These are phyloP conservation scores for Leccinum barrowsii DNA, from an alignment of 768 basidiomycete species.

Conservation along the genomic window DNA sequence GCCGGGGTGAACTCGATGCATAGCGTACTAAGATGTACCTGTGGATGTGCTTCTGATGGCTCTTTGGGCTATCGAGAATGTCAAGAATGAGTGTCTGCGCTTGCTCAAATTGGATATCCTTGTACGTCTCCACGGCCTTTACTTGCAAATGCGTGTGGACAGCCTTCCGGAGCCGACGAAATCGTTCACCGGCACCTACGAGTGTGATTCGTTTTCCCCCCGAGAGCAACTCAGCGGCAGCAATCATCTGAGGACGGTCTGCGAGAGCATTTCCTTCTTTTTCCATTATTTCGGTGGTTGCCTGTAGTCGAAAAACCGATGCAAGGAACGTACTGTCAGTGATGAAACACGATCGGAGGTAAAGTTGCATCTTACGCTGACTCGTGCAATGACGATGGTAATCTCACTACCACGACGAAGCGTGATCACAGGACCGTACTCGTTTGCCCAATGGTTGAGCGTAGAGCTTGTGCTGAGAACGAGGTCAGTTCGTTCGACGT, in stretches of 20 bases:
- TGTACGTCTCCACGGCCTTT: slow-evolving; percentile 43
- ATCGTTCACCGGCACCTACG: slow-evolving; percentile 46
- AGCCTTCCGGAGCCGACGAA: slow-evolving; percentile 54
- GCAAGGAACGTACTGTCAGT: too few relatives aligned
- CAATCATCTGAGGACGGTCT: slow-evolving; percentile 50
- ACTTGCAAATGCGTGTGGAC: slow-evolving; percentile 53
- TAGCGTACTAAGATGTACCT: slow-evolving; percentile 38
- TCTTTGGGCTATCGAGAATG: slow-evolving; percentile 29
- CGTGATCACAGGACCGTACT: slow-evolving; percentile 58
- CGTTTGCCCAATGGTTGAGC: slow-evolving; percentile 50
- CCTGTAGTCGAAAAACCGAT: slow-evolving; percentile 26
- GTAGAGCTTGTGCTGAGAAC: slow-evolving; percentile 17
- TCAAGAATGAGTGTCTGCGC: slow-evolving; percentile 22
- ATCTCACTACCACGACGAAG: slow-evolving; percentile 43
- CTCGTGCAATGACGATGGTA: slow-evolving; percentile 16
- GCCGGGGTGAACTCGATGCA: neutral
- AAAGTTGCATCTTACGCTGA: slow-evolving; percentile 11
- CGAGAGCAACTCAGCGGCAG: slow-evolving; percentile 51
- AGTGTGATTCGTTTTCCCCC: slow-evolving; percentile 53
- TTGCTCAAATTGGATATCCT: slow-evolving; percentile 40
- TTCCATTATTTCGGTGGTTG: slow-evolving; percentile 60
- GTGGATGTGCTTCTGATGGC: slow-evolving; percentile 41
- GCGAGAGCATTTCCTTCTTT: slow-evolving; percentile 49
- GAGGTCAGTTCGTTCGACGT: neutral
- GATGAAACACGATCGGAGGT: neutral